These are phyloP conservation scores for Suillus luteus DNA, from an alignment of 768 basidiomycete genomes.

Conservation along the genomic window DNA sequence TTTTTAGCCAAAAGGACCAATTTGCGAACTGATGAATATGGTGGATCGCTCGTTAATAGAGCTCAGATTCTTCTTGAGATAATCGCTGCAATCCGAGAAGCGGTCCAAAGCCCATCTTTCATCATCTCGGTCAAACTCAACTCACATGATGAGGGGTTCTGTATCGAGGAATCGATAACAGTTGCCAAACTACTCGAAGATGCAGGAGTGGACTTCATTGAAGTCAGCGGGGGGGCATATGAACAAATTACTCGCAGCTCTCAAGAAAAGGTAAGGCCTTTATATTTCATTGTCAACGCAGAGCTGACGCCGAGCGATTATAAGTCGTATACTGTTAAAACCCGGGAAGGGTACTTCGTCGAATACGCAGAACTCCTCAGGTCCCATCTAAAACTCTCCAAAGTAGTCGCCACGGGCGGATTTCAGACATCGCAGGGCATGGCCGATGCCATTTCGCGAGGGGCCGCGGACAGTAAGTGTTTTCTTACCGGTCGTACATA, in stretches of 20 bases:
- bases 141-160: conserved; percentile 36
- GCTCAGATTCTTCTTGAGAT: conserved; percentile 50
- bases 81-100: conserved; percentile 43
- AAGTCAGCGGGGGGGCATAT: conserved; percentile 43
- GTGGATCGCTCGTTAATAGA: conserved; percentile 54
- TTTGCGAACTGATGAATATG: conserved; percentile 56
- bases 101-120: conserved; percentile 35
- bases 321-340: conserved; percentile 14
- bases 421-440: conserved; percentile 32
- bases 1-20: conserved; percentile 48
- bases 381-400: conserved; percentile 27
- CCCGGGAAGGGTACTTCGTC: conserved; percentile 34
- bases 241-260: conserved; percentile 21
- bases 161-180: conserved; percentile 32
- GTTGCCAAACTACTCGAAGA: conserved; percentile 37
- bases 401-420: conserved; percentile 33
- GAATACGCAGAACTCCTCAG: conserved; percentile 32
- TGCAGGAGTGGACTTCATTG: conserved; percentile 40
- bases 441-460: conserved; percentile 27
- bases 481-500: not conserved
- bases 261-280: conserved; percentile 17
- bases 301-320: conserved; percentile 5
- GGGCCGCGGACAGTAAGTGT: conserved; percentile 31
- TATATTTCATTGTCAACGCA: not conserved
- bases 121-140: conserved; percentile 39